phyloP scores from a whole-genome alignment of 1,284 basidiomycete genomes.

The Xerocomus nothofagi region DNA sequence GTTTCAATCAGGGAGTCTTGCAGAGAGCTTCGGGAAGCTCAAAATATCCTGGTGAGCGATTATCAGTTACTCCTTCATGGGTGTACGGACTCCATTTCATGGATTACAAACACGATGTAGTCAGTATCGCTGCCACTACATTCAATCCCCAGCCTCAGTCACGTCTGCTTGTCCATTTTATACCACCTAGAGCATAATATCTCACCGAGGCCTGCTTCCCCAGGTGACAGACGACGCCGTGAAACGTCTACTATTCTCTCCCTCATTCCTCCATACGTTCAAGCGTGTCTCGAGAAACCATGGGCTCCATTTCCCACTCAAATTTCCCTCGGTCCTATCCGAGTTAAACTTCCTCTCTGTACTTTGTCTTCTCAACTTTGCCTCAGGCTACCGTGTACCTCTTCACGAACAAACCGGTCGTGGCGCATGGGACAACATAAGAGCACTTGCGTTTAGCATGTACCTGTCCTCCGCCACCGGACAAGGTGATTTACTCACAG shows the following conservation, averaged over 20 bases:
- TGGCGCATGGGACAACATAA: slow-evolving; percentile 80
- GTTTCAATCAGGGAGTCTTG: slow-evolving; percentile 54
- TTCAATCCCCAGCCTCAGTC: not conserved
- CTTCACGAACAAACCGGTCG: slow-evolving; percentile 68
- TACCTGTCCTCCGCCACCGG: slow-evolving; percentile 63
- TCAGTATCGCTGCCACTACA: not conserved
- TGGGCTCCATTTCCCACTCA: slow-evolving; percentile 73
- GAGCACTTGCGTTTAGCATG: slow-evolving; percentile 67
- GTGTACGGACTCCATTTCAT: slow-evolving; percentile 3
- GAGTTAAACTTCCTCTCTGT: slow-evolving; percentile 76
- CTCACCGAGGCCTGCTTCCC: slow-evolving; percentile 18
- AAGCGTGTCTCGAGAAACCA: slow-evolving; percentile 59
- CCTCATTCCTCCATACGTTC: slow-evolving; percentile 63
- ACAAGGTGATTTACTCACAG: slow-evolving; percentile 62
- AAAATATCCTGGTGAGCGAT: slow-evolving; percentile 44
- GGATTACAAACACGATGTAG: not conserved
- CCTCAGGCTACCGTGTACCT: slow-evolving; percentile 71
- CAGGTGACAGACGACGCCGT: slow-evolving; percentile 60
- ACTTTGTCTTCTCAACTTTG: slow-evolving; percentile 78
- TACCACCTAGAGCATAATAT: not conserved
- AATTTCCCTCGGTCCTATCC: slow-evolving; percentile 65
- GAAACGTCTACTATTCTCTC: slow-evolving; percentile 60
- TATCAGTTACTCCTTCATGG: not conserved
- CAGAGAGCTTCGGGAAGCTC: slow-evolving; percentile 41
- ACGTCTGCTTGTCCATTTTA: not conserved